Conservation (phyloP, 768 basidiomycete species). For the Tricholoma matsutake region DNA sequence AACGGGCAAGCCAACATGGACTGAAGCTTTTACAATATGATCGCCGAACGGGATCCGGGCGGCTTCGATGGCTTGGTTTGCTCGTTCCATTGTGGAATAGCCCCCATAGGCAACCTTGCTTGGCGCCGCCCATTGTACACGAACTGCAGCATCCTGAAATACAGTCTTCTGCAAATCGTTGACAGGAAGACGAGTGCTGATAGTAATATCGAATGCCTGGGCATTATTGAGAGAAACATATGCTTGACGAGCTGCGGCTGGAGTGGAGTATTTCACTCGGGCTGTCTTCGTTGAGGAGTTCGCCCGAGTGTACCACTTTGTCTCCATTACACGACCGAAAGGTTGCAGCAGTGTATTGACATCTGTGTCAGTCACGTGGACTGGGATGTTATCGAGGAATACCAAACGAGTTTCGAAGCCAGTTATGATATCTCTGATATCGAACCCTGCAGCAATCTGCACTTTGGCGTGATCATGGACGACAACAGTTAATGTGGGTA, state of each 20-base stretch:
- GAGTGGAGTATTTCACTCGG: slow-evolving; percentile 45
- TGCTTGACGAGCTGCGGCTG: slow-evolving; percentile 52
- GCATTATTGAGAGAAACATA: slow-evolving; percentile 47
- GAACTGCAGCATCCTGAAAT: slow-evolving; percentile 53
- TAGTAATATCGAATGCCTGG: slow-evolving; percentile 31
- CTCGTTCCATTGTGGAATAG: slow-evolving; percentile 47
- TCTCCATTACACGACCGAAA: slow-evolving; percentile 45
- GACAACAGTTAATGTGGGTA: slow-evolving; percentile 21
- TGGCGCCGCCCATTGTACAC: slow-evolving; percentile 60
- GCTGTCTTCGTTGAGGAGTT: slow-evolving; percentile 26
- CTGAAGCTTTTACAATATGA: slow-evolving; percentile 40
- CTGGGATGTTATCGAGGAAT: slow-evolving; percentile 49
- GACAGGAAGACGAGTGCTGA: slow-evolving; percentile 46
- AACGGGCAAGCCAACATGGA: slow-evolving; percentile 57
- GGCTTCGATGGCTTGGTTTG: slow-evolving; percentile 46
- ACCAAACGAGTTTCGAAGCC: slow-evolving; percentile 71
- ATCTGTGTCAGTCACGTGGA: slow-evolving; percentile 25
- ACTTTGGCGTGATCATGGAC: slow-evolving; percentile 56
- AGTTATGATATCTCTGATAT: slow-evolving; percentile 52
- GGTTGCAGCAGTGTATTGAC: slow-evolving; percentile 37
- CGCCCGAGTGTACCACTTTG: slow-evolving; percentile 26
- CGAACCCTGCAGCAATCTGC: slow-evolving; percentile 58
- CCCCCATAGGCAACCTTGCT: slow-evolving; percentile 58
- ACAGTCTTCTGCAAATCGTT: slow-evolving; percentile 34
- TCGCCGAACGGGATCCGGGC: slow-evolving; percentile 38